phyloP scores from a whole-genome alignment of 306 rosid species.

The Mimosa bimucronata region DNA sequence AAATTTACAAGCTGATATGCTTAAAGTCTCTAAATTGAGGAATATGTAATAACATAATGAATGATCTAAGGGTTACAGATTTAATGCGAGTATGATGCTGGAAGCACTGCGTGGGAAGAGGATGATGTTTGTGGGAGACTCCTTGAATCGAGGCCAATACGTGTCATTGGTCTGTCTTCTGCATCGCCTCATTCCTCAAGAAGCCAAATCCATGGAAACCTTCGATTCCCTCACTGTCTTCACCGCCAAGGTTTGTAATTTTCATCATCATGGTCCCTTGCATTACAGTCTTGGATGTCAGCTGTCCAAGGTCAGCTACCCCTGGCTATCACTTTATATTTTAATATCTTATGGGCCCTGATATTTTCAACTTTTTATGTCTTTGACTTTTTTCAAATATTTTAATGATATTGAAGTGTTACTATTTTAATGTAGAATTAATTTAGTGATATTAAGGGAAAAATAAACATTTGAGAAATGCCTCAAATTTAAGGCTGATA shows the following conservation, averaged over 20 bases:
- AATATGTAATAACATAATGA: conserved; percentile 19
- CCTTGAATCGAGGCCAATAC: conserved; percentile 89
- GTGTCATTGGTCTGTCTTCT: conserved; percentile 92
- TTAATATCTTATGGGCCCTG: too few species aligned
- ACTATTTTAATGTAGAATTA: too few species aligned
- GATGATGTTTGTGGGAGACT: conserved; percentile 96
- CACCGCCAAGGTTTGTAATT: conserved; percentile 67
- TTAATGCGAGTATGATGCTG: conserved; percentile 83
- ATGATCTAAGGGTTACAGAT: conserved; percentile 46
- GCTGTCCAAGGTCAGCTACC: too few species aligned
- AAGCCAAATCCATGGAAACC: conserved; percentile 89
- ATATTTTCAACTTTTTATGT: too few species aligned
- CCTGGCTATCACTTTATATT: too few species aligned
- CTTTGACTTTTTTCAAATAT: too few species aligned
- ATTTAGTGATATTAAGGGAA: too few species aligned
- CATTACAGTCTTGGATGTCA: too few species aligned
- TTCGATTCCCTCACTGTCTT: conserved; percentile 87
- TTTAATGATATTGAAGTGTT: too few species aligned
- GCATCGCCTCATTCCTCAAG: conserved; percentile 70
- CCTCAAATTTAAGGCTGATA: too few species aligned
- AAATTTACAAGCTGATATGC: not conserved
- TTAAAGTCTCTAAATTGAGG: not conserved
- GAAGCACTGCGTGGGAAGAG: conserved; percentile 87
- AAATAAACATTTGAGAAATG: too few species aligned
- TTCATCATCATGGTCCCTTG: not conserved